Percentiles rank a stretch among this genome's conserved stretches.
These are phyloP conservation scores for Kodamaea anthophila DNA, from an alignment of 1,139 yeast genomes.

Conservation along the genomic window DNA sequence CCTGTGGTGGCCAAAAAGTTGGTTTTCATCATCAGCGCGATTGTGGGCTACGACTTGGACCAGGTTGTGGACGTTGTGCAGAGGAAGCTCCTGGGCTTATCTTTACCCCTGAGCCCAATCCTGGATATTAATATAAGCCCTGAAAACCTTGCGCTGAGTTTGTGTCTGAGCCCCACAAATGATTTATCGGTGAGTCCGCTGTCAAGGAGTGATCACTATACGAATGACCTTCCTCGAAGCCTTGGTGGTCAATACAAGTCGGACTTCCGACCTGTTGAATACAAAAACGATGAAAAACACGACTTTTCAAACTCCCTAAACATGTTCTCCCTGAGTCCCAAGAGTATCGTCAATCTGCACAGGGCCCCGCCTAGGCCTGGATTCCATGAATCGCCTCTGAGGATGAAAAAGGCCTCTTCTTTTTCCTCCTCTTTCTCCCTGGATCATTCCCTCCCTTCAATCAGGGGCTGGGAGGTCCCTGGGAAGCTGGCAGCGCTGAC, in stretches of 20 bases:
- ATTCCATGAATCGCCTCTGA: conserved; percentile 1
- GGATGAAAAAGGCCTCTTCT: conserved; percentile 1
- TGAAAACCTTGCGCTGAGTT: not conserved
- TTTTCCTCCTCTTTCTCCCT: conserved; percentile 3
- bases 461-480: conserved; percentile 43
- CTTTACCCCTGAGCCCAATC: not conserved
- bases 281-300: too few relatives aligned
- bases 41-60: conserved; percentile 5
- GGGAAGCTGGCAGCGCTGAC: conserved; percentile 19
- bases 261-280: too few relatives aligned
- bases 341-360: conserved; percentile 1
- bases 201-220: not conserved
- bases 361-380: conserved; percentile 3
- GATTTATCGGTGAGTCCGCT: conserved; percentile 1
- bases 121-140: not conserved
- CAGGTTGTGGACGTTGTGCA: not conserved
- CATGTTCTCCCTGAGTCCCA: conserved; percentile 1
- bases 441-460: conserved; percentile 14
- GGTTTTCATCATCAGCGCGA: conserved; percentile 50
- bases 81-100: too few relatives aligned
- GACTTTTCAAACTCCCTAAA: not conserved
- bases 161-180: conserved; percentile 2
- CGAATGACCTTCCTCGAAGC: not conserved
- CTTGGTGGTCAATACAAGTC: not conserved
- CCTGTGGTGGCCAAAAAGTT: conserved; percentile 57